Percentiles rank a stretch among this genome's conserved stretches.
phyloP scores from a whole-genome alignment of 257 asterid species.

The Euphrasia confusa region DNA sequence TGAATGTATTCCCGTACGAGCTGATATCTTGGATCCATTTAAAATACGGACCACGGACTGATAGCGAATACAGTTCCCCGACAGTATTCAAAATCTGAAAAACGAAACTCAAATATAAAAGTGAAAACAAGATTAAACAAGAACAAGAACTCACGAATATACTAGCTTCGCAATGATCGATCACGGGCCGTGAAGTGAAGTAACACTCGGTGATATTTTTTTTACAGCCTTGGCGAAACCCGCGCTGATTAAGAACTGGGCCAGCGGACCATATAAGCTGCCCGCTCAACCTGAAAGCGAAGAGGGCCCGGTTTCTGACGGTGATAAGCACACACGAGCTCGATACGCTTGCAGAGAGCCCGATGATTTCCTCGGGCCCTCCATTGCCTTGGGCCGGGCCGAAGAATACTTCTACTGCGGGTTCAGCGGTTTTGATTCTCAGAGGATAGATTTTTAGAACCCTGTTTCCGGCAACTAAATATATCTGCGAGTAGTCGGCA shows the following conservation, averaged over 20 bases:
- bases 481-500: slow-evolving; percentile 54
- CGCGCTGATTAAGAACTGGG: slow-evolving; percentile 69
- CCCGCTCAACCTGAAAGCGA: slow-evolving; percentile 57
- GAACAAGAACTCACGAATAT: slow-evolving; percentile 46
- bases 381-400: slow-evolving; percentile 39
- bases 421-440: slow-evolving; percentile 39
- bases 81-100: slow-evolving; percentile 61
- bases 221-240: slow-evolving; percentile 86
- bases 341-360: slow-evolving; percentile 66
- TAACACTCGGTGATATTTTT: slow-evolving; percentile 56
- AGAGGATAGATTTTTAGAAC: slow-evolving; percentile 57
- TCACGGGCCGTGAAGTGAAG: slow-evolving; percentile 64
- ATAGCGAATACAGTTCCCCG: slow-evolving; percentile 81
- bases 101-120: not conserved
- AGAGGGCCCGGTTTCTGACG: slow-evolving; percentile 67
- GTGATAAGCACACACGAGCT: slow-evolving; percentile 59
- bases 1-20: slow-evolving; percentile 44
- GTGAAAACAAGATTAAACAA: not conserved
- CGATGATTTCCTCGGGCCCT: slow-evolving; percentile 58
- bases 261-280: slow-evolving; percentile 81
- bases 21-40: slow-evolving; percentile 88
- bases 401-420: slow-evolving; percentile 62
- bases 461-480: slow-evolving; percentile 79
- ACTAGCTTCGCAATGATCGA: slow-evolving; percentile 94
- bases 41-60: slow-evolving; percentile 69